Base-by-base conservation (phyloP, 495 filamentous ascomycete species). In the Daldinia bambusicola region DNA sequence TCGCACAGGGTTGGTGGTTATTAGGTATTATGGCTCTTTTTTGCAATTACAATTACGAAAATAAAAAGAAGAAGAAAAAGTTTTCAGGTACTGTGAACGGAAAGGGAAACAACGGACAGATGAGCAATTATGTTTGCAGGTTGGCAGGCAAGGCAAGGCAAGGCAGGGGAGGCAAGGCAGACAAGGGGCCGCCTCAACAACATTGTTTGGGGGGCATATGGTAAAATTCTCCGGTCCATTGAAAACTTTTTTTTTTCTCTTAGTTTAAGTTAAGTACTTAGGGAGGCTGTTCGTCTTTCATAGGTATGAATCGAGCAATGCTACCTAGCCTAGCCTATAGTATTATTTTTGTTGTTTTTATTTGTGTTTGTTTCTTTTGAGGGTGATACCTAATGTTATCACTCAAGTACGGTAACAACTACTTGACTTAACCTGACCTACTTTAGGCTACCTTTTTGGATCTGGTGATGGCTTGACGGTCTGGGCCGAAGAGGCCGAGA, bases 401-500 rank as follows among this genome's bases (percentile, higher is more conserved):
- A 45, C 7, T 8, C 31, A 60, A 10, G 38, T n/a, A n/a, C n/a
- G n/a, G n/a, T 30, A 26, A 26, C 26, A 31, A 18, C 13, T 20
- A 43, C 8, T 37, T 43, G 16, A 20, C 18, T 3, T 67, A 26
- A 26, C 26, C 26, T 26, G 3, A 26, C 26, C 26, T 26, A 26
- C 3, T 26, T 26, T 45, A 77, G 2, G 69, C 32, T 16, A 45
- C 58, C 61, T 77, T 77, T 51, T 73, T 75, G 9, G 64, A 64
- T 30, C 4, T 61, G 2, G 40, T 14, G 2, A 38, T 43, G 12
- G 20, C 45, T 41, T 63, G 51, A 8, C 31, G 58, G 50, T 81
- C 79, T 12, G 76, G 77, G 4, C 90, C 90, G 76, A 92, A 90
- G 0, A 83, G 52, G 4, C 89, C 89, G 12, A 82, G 22, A 2